A percentile compares a stretch with the other conserved stretches of the same genome.
Evolutionary conservation across 305 asterid species (phyloP).

Genomic region (Fraxinus albicans): DNA sequence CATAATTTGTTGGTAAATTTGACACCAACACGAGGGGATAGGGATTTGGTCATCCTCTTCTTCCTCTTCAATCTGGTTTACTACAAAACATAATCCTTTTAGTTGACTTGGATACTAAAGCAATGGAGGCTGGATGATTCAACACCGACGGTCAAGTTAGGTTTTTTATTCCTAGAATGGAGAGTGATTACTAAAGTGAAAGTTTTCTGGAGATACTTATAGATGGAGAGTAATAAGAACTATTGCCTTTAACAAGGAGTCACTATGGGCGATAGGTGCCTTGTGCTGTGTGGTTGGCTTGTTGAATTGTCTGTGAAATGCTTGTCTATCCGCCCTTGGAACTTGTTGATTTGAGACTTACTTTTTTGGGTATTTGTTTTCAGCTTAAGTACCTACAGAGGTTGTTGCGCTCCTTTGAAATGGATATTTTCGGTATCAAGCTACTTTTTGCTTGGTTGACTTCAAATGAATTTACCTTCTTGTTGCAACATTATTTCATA

Average conservation of each 20-base stretch:
- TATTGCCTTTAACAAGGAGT: background rate
- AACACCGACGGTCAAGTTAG: background rate
- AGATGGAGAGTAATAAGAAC: background rate
- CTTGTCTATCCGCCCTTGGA: background rate
- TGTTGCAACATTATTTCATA: too few species aligned
- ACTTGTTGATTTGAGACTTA: background rate
- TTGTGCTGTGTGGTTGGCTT: background rate
- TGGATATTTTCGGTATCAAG: too few species aligned
- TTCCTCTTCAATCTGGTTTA: background rate
- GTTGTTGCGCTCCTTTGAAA: too few species aligned
- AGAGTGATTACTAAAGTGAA: background rate
- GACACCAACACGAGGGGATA: background rate
- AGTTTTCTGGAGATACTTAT: background rate
- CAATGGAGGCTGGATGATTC: background rate
- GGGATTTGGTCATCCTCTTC: background rate
- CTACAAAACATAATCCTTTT: background rate
- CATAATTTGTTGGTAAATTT: background rate
- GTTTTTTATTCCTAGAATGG: background rate
- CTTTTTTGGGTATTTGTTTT: background rate
- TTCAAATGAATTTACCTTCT: too few species aligned
- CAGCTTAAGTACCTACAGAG: too few species aligned
- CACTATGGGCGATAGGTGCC: background rate
- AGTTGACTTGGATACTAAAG: background rate
- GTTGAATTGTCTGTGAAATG: background rate
- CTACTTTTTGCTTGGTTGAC: too few species aligned